Evolutionary conservation across 768 basidiomycete species (phyloP).

Genomic region (Kwoniella europaea): DNA sequence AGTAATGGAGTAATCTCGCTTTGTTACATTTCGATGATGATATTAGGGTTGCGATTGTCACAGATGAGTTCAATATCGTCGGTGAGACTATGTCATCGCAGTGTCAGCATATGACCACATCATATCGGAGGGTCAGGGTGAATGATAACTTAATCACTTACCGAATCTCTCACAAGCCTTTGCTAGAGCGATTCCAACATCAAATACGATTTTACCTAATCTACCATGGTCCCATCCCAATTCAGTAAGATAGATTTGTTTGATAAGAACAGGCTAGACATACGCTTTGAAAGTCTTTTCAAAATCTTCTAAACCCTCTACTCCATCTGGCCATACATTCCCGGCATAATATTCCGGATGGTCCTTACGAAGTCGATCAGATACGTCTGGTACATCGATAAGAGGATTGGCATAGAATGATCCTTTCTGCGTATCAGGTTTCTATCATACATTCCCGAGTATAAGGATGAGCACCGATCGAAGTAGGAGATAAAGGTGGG

Average conservation of each 20-base stretch:
- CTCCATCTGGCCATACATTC: slow-evolving; percentile 75
- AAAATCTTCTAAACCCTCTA: slow-evolving; percentile 68
- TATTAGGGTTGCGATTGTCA: slow-evolving; percentile 69
- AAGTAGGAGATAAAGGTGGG: background rate
- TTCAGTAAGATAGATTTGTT: background rate
- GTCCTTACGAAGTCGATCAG: slow-evolving; percentile 63
- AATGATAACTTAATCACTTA: slow-evolving; percentile 52
- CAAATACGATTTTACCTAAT: slow-evolving; percentile 65
- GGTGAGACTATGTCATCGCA: slow-evolving; percentile 12
- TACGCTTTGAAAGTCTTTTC: slow-evolving; percentile 86
- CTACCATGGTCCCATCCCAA: slow-evolving; percentile 62
- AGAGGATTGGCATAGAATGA: slow-evolving; percentile 90
- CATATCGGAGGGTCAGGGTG: background rate
- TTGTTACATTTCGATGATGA: slow-evolving; percentile 70
- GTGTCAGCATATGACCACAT: background rate
- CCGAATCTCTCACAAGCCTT: slow-evolving; percentile 90
- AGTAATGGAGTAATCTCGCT: slow-evolving; percentile 94
- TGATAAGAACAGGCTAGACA: slow-evolving; percentile 58
- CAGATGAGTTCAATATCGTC: background rate
- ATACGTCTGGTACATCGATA: slow-evolving; percentile 69
- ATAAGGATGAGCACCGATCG: background rate
- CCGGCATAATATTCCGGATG: slow-evolving; percentile 84
- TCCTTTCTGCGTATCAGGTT: slow-evolving; percentile 80
- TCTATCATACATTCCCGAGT: slow-evolving; percentile 19
- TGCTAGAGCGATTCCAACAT: slow-evolving; percentile 80